Evolutionary conservation across 257 asterid genomes (phyloP).

Genomic region (Schizonepeta tenuifolia): DNA sequence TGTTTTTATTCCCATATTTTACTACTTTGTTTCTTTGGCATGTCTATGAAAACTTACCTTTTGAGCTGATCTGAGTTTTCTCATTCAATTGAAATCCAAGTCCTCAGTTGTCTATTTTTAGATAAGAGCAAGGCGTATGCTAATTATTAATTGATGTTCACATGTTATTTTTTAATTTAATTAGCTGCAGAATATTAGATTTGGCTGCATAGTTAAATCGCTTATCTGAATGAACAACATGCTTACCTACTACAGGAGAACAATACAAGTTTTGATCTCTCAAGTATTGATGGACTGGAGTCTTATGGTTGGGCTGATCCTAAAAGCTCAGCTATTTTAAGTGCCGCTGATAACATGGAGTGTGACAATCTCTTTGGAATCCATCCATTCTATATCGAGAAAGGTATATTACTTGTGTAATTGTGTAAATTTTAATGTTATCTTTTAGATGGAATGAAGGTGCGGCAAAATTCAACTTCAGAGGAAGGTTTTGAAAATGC

Average conservation of each 20-base stretch:
- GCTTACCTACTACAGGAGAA: constrained; percentile 53
- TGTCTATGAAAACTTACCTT: neutral
- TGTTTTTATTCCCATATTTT: constrained; percentile 6
- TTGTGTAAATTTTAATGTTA: neutral
- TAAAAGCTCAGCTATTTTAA: constrained; percentile 41
- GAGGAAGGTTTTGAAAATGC: neutral
- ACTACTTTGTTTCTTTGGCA: constrained; percentile 2
- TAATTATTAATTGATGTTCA: constrained; percentile 1
- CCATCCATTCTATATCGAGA: constrained; percentile 88
- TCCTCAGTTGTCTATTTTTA: neutral
- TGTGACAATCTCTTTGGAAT: constrained; percentile 72
- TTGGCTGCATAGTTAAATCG: neutral
- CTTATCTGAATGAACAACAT: constrained; percentile 7
- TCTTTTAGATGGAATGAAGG: neutral
- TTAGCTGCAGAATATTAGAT: constrained; percentile 1
- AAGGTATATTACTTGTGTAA: constrained; percentile 51
- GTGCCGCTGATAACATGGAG: constrained; percentile 56
- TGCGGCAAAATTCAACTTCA: neutral
- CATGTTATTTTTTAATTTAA: neutral
- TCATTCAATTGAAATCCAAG: neutral
- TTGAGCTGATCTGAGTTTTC: constrained; percentile 1
- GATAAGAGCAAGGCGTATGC: too few species aligned
- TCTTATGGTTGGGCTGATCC: constrained; percentile 76
- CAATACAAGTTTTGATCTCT: constrained; percentile 45
- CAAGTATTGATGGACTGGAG: constrained; percentile 52